A percentile compares a stretch with the other conserved stretches of the same genome.
phyloP scores from a whole-genome alignment of 768 basidiomycete genomes.

The Trametes coccinea region DNA sequence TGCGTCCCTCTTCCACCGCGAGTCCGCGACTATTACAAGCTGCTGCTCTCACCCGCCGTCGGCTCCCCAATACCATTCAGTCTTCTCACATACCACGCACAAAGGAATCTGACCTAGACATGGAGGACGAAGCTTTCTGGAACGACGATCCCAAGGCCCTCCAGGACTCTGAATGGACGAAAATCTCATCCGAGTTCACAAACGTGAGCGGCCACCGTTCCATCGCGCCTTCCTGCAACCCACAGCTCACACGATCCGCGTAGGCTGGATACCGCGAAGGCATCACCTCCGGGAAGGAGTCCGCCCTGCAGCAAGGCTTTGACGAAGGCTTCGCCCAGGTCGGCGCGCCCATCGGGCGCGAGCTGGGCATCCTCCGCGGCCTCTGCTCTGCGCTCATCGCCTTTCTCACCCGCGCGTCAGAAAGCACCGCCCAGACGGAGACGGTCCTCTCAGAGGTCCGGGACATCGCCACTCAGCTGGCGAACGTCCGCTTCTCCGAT shows the following conservation, averaged over 20 bases:
- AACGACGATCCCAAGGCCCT: conserved; percentile 44
- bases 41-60: neutral
- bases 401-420: conserved; percentile 46
- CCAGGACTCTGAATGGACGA: conserved; percentile 64
- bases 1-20: neutral
- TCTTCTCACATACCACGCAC: too few species aligned
- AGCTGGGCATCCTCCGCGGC: conserved; percentile 79
- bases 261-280: conserved; percentile 97
- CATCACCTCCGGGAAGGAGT: conserved; percentile 89
- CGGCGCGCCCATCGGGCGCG: conserved; percentile 74
- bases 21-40: too few species aligned
- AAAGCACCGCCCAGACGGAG: conserved; percentile 12
- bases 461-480: conserved; percentile 56
- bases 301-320: conserved; percentile 86
- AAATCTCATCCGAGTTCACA: conserved; percentile 66
- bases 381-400: conserved; percentile 61
- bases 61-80: too few species aligned
- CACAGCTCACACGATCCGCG: neutral
- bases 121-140: conserved; percentile 43
- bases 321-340: conserved; percentile 76
- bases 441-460: conserved; percentile 46
- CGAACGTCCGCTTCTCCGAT: conserved; percentile 63
- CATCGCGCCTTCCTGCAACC: neutral
- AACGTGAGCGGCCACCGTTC: conserved; percentile 47
- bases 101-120: neutral